Base-by-base conservation (phyloP, 176 grass and related monocot species). In the Carex parvula region DNA sequence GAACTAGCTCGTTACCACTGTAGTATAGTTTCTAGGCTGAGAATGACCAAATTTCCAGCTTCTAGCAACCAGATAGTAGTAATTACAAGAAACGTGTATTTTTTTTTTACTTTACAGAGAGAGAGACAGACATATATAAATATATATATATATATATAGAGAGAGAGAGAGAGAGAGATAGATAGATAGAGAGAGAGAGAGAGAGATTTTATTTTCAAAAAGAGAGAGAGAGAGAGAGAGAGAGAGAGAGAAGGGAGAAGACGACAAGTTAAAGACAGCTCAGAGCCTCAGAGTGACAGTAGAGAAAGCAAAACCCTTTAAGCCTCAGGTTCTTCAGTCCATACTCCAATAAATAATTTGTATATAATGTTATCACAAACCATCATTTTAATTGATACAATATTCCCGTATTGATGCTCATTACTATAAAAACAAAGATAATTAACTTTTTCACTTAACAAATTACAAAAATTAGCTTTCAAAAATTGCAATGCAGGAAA, bases 181-280 rank as follows among this genome's bases (percentile, higher is more conserved):
- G n/a, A n/a, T n/a, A n/a, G n/a, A n/a, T n/a, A 78, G 13, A 79
- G 13, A 79, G 0, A 80, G n/a, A 59, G 17, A 62, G 4, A 81
- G 60, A 24, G 79, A 52, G 39, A 52, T n/a, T n/a, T n/a, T n/a
- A n/a, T n/a, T n/a, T n/a, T n/a, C n/a, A n/a, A n/a, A n/a, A n/a
- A n/a, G n/a, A n/a, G 0, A 24, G 0, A 26, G 26, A 30, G 6
- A 78, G 13, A 79, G 13, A 79, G 0, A 80, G n/a, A 59, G 17
- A 62, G 4, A 81, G 60, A 24, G 79, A 52, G 39, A 52, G 80
- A 30, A 44, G 21, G 13, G 16, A 35, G 41, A 69, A 69, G 62
- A 68, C 33, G 81, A 83, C 62, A 83, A 83, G 62, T 2, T 42
- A 69, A 33, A 33, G 57, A 83, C 81, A 83, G 81, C 81, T 83